Base-by-base conservation (phyloP, 768 basidiomycete genomes). In the Kwoniella newhampshirensis region DNA sequence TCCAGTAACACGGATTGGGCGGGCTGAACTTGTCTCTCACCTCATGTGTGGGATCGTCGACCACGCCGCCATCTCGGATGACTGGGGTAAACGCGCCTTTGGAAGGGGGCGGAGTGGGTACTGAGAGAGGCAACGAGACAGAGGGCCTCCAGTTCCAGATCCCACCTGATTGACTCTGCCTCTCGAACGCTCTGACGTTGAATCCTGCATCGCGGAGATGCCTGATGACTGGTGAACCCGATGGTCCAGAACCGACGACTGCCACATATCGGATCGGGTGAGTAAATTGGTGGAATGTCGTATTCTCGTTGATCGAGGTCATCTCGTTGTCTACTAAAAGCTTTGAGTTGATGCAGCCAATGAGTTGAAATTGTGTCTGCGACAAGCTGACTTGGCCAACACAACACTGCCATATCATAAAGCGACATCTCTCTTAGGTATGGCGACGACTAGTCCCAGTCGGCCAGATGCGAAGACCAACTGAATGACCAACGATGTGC, bases 221-320 rank as follows among this genome's bases (percentile, higher is more conserved):
- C 48, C 57, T 52, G 20, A 60, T 60, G 2, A 67, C 67, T 1
- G 64, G 53, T 0, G 58, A 35, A 5, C 70, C 70, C 5, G 64
- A 56, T 15, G 70, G 67, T 3, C 70, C 70, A 32, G 52, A 59
- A 11, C 70, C 70, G n/a, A 71, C 62, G 20, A 71, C 55, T 17
- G 70, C 70, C 12, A 71, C 70, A 3, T 32, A 28, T 37, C 56
- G 47, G 48, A 71, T 57, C 2, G 64, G 59, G 6, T 50, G 48
- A n/a, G 41, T 20, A 36, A 65, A 68, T 6, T 45, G 18, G 42
- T 57, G 36, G 57, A 50, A 52, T 6, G 6, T 32, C 13, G 32
- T 32, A 13, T 32, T 32, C 32, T 32, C 32, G 32, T 32, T 13
- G 13, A 32, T 32, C 7, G 32, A 32, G 6, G 32, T 45, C 44